Percentiles rank a stretch among this genome's conserved stretches.
phyloP scores from a whole-genome alignment of 257 asterid species.

The Knoxia roxburghii region DNA sequence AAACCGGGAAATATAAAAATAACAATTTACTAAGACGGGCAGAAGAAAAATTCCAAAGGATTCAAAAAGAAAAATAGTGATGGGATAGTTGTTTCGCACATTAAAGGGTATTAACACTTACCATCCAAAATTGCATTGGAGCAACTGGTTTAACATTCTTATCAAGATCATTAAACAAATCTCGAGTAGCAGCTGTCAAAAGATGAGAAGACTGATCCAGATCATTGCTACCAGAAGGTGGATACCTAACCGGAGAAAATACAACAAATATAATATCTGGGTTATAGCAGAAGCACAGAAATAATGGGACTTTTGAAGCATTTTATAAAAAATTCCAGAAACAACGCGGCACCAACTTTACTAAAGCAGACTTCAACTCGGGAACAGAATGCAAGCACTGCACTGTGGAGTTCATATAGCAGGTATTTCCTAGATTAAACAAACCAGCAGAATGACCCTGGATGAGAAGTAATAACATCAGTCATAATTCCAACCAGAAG shows the following conservation, averaged over 20 bases:
- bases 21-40: too few relatives aligned
- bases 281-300: constrained; percentile 7
- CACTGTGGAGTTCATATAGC: constrained; percentile 97
- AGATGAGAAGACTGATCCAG: constrained; percentile 84
- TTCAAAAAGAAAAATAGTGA: background rate
- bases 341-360: constrained; percentile 47
- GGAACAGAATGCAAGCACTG: constrained; percentile 98
- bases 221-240: constrained; percentile 54
- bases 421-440: constrained; percentile 87
- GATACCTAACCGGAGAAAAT: constrained; percentile 52
- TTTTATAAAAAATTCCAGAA: constrained; percentile 4
- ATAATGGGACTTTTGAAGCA: constrained; percentile 9
- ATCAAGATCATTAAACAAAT: constrained; percentile 80
- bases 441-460: constrained; percentile 99
- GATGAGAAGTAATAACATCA: constrained; percentile 12
- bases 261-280: constrained; percentile 14
- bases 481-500: background rate
- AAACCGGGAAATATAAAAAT: background rate
- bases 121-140: constrained; percentile 89
- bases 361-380: constrained; percentile 79
- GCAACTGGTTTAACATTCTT: constrained; percentile 90
- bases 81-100: background rate
- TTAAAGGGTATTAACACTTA: constrained; percentile 20
- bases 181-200: constrained; percentile 83
- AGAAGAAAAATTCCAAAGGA: background rate